These are phyloP conservation scores for Citrus medica DNA, from an alignment of 345 rosid genomes.

Conservation along the genomic window DNA sequence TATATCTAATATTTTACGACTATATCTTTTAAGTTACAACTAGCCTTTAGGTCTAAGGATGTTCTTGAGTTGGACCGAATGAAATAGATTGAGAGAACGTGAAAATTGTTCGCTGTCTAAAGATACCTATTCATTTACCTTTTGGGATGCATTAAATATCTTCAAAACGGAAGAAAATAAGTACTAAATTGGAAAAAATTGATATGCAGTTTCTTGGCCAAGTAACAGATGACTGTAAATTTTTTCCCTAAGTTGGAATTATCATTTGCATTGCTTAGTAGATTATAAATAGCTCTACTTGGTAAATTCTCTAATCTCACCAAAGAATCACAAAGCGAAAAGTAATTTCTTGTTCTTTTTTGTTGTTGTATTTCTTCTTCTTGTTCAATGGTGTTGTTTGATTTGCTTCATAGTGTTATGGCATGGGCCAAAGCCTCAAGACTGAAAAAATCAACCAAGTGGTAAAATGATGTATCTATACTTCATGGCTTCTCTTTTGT, in stretches of 20 bases:
- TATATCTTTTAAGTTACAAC: too few species aligned
- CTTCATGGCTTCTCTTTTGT: neutral
- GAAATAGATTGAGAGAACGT: neutral
- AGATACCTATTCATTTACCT: neutral
- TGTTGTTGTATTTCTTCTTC: neutral
- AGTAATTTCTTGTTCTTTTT: neutral
- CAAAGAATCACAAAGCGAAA: neutral
- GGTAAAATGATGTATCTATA: neutral
- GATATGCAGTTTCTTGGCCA: neutral
- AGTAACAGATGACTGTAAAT: neutral
- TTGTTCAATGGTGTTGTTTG: neutral
- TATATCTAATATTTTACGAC: too few species aligned
- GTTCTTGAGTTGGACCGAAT: neutral
- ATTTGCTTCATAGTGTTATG: neutral
- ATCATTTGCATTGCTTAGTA: neutral
- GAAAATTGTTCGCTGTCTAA: neutral
- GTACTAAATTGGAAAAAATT: neutral
- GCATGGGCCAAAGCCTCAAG: slow-evolving; percentile 1
- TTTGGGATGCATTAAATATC: neutral
- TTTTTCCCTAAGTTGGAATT: neutral
- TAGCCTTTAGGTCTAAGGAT: too few species aligned
- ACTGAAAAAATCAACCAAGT: slow-evolving; percentile 14
- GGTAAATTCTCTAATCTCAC: neutral
- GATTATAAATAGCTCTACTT: neutral
- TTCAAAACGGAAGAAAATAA: neutral